Conservation (phyloP, 2,329 filamentous ascomycete species). For the Fusarium guadeloupense region DNA sequence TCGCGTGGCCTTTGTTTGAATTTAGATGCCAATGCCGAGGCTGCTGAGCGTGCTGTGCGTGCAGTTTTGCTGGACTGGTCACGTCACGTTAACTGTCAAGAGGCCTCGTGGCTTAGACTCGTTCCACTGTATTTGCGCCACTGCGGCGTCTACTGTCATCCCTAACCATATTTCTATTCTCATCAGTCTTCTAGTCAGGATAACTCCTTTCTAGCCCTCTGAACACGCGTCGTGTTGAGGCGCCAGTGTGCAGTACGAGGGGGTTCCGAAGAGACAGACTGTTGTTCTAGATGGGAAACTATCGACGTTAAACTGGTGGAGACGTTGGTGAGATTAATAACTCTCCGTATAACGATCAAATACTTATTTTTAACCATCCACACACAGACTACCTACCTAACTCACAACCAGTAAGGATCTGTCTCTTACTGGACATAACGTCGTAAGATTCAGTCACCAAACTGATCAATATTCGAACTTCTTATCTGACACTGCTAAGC, state of each 20-base stretch:
- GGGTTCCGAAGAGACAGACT: neutral
- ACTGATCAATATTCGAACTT: neutral
- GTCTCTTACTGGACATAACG: too few species aligned
- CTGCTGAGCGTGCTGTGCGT: constrained; percentile 5
- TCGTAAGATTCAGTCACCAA: too few species aligned
- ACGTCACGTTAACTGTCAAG: constrained; percentile 15
- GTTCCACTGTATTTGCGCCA: constrained; percentile 11
- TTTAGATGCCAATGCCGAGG: constrained; percentile 5
- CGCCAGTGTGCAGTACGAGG: neutral
- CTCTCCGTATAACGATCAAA: constrained; percentile 6
- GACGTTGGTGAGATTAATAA: constrained; percentile 14
- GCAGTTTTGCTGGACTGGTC: neutral
- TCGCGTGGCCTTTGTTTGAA: constrained; percentile 38
- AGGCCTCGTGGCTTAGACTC: constrained; percentile 20
- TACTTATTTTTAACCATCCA: constrained; percentile 9
- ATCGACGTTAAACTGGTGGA: constrained; percentile 12
- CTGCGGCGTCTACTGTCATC: constrained; percentile 13
- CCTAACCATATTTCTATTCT: constrained; percentile 18
- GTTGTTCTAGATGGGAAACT: neutral
- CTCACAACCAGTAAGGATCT: too few species aligned
- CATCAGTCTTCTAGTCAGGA: too few species aligned
- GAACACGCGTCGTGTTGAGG: neutral
- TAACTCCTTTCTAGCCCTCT: too few species aligned
- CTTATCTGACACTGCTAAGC: too few species aligned
- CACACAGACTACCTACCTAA: neutral